Base-by-base conservation (phyloP, 2,329 filamentous ascomycete genomes). In the Nakataea oryzae region DNA sequence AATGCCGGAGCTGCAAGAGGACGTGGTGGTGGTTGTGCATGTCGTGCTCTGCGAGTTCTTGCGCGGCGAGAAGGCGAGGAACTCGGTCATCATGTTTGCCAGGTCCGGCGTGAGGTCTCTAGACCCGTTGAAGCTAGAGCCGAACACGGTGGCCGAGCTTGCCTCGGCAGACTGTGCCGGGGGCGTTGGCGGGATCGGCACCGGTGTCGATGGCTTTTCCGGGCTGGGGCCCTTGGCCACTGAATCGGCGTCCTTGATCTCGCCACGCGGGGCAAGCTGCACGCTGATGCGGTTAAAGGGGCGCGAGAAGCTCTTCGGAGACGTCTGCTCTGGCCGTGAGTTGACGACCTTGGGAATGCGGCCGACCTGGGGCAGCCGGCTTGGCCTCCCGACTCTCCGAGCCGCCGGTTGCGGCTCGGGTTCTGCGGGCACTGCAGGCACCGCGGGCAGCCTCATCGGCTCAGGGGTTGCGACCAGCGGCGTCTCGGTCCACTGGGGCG, bases 311-410 rank as follows among this genome's bases (percentile, higher is more conserved):
- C 91, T 96, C 70, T 86, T 87, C 1, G 89, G 84, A 0, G 90
- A 87, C 1, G 85, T 83, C 58, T 84, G 84, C 65, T 88, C 83
- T 47, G 86, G 79, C 61, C 86, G 82, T 58, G 82, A 86, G 57
- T 85, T 90, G 32, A 93, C 80, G 4, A 96, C 91, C 68, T 86
- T 86, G 11, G 93, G 93, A 60, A 96, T 96, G 21, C 93, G 85
- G 11, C 92, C 93, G 58, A 96, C 86, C 67, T 93, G 91, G 30
- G 87, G 85, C 24, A 96, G 77, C 62, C 92, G 83, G 70, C 85
- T 90, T 12, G 84, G 84, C 4, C 77, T 75, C 26, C 65, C 67
- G 3, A 30, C n/a, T n/a, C 59, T 60, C 47, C 50, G 21, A 17
- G 14, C 50, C 24, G 59, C 12, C 8, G 50, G 29, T 6, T 59